Base-by-base conservation (phyloP, 2,329 filamentous ascomycete species). In the Parastagonospora avenae region DNA sequence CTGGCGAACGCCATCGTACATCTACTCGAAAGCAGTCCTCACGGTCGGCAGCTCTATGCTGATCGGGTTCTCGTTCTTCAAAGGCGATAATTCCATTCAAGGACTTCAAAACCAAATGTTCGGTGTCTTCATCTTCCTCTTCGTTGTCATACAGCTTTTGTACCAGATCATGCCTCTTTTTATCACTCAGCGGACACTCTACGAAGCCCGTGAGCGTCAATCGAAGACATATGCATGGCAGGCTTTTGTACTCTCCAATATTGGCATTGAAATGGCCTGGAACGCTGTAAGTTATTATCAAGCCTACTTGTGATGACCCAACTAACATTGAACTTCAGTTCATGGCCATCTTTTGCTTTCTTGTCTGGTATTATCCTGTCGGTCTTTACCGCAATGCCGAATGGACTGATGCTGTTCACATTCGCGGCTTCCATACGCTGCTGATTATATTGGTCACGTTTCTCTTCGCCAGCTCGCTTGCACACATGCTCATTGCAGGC, bases 161-260 rank as follows among this genome's bases (percentile, higher is more conserved):
- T 60, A 55, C 35, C 56, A 84, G 57, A 83, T 84, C 59, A 81
- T 84, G 76, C 83, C 83, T 2, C 75, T 80, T 46, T 85, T 85
- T 62, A 76, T 82, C 32, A 80, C 77, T 0, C 81, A 84, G 59
- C 76, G 82, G 40, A 77, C 80, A 1, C 70, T 85, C 2, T 85
- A 84, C 65, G 82, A 85, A 70, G 81, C 79, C 9, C 81, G 82
- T 40, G 83, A 86, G 59, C 75, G 82, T 1, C 81, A 86, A 0
- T 84, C 81, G 66, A 90, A 90, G 63, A 80, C 85, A 0, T 92
- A 91, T 74, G 88, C 85, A 0, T 91, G 89, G 88, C 81, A 85
- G 61, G 85, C 81, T 1, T 91, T 91, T 71, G 80, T 91, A 62
- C 74, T 88, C 2, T 82, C 86, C 61, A 89, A 90, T 64, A 83